Conservation (phyloP, 2,329 filamentous ascomycete species). For the Cercospora zeae-maydis region DNA sequence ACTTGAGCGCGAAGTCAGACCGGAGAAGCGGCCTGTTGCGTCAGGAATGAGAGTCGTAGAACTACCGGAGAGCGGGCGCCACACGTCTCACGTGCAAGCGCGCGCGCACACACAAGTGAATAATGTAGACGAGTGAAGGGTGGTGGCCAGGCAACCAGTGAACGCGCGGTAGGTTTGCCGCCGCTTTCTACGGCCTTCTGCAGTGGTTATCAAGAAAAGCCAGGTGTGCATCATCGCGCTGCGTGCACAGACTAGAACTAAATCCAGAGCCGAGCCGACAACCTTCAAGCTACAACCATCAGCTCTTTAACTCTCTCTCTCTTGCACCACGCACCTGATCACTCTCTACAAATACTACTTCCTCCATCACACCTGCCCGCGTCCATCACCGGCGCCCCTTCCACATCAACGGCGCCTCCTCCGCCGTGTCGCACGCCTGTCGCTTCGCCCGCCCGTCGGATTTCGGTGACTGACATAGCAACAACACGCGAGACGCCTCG, state of each 20-base stretch:
- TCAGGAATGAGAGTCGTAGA: neutral
- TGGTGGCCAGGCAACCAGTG: neutral
- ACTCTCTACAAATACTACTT: constrained; percentile 2
- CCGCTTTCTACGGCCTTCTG: constrained; percentile 2
- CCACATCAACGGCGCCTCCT: constrained; percentile 3
- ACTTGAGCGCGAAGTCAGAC: neutral
- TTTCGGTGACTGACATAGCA: constrained; percentile 11
- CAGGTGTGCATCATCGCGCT: constrained; percentile 1
- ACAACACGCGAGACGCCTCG: constrained; percentile 15
- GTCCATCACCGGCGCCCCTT: neutral
- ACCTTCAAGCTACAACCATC: constrained; percentile 6
- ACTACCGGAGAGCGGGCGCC: neutral
- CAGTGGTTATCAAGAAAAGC: constrained; percentile 4
- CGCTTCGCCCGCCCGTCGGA: constrained; percentile 6
- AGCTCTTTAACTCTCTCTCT: neutral
- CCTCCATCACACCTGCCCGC: neutral
- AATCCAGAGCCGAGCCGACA: constrained; percentile 2
- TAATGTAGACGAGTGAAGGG: neutral
- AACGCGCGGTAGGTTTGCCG: constrained; percentile 1
- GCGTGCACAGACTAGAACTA: neutral
- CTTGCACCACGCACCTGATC: neutral
- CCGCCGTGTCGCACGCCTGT: neutral
- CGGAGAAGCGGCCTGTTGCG: neutral
- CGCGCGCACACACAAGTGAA: constrained; percentile 3
- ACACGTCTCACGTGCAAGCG: neutral